phyloP scores from a whole-genome alignment of 225 moss, liverwort and hornwort species.

The Pleurozium schreberi region DNA sequence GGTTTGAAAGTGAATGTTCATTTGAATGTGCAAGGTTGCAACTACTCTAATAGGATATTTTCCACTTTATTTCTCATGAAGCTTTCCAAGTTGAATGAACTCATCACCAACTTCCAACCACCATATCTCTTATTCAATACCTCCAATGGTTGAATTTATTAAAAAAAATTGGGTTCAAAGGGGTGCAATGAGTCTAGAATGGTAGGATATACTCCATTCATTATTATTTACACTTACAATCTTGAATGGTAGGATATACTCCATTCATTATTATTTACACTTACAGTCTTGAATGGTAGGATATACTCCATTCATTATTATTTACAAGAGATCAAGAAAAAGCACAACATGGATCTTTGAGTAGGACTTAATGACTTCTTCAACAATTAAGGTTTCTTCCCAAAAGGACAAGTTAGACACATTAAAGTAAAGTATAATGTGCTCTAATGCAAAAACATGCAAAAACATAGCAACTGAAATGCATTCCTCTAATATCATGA shows the following conservation, averaged over 20 bases:
- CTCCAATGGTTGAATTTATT: background rate
- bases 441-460: background rate
- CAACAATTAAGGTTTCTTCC: too few species aligned
- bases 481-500: background rate
- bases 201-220: background rate
- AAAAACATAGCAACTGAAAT: background rate
- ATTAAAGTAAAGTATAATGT: background rate
- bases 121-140: background rate
- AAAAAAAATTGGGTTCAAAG: background rate
- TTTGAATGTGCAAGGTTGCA: background rate
- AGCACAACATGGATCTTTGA: too few species aligned
- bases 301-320: background rate
- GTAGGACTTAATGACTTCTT: background rate
- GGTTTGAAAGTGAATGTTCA: background rate
- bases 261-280: background rate
- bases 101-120: background rate
- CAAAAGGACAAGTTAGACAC: too few species aligned
- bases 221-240: background rate
- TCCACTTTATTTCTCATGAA: too few species aligned
- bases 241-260: background rate
- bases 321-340: background rate
- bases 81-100: background rate
- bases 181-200: background rate
- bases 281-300: too few species aligned
- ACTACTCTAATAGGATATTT: background rate